Evolutionary conservation across 139 green algal genomes (phyloP).

Genomic region (Spirogloea muscicola): DNA sequence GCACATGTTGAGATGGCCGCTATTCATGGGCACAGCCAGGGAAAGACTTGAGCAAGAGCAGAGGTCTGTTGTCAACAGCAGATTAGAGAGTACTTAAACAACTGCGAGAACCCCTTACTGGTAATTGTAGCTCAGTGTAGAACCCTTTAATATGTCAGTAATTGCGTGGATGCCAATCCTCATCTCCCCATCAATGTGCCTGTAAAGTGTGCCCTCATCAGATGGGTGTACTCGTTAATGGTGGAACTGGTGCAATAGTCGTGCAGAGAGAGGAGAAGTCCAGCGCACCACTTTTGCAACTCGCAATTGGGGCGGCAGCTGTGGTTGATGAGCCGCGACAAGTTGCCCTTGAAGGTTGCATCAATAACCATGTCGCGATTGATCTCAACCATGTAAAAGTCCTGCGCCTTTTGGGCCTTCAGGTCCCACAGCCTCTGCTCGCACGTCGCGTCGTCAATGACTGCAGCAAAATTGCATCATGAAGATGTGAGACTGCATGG

Average conservation of each 20-base stretch:
- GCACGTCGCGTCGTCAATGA: conserved; percentile 45
- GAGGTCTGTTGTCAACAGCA: too few species aligned
- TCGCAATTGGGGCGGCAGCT: conserved; percentile 96
- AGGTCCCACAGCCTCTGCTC: conserved; percentile 45
- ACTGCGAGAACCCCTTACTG: conserved; percentile 86
- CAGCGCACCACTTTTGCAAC: conserved; percentile 95
- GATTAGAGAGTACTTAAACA: background rate
- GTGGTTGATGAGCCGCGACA: conserved; percentile 97
- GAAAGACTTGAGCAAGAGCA: too few species aligned
- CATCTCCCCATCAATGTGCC: too few species aligned
- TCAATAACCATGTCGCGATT: conserved; percentile 77
- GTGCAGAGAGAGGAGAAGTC: too few species aligned
- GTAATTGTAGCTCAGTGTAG: conserved; percentile 97
- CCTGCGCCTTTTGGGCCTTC: conserved; percentile 10
- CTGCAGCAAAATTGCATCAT: too few species aligned
- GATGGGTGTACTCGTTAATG: too few species aligned
- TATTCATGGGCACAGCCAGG: too few species aligned
- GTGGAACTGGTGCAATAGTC: too few species aligned
- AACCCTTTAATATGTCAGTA: conserved; percentile 61
- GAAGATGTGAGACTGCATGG: too few species aligned
- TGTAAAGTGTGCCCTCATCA: too few species aligned
- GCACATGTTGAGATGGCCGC: too few species aligned
- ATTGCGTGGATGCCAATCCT: conserved; percentile 86
- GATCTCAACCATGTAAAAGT: conserved; percentile 43
- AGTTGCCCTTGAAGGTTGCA: conserved; percentile 78